A percentile compares a stretch with the other conserved stretches of the same genome.
Evolutionary conservation across 2,329 filamentous ascomycete genomes (phyloP).

Genomic region (Neofusicoccum cordaticola): DNA sequence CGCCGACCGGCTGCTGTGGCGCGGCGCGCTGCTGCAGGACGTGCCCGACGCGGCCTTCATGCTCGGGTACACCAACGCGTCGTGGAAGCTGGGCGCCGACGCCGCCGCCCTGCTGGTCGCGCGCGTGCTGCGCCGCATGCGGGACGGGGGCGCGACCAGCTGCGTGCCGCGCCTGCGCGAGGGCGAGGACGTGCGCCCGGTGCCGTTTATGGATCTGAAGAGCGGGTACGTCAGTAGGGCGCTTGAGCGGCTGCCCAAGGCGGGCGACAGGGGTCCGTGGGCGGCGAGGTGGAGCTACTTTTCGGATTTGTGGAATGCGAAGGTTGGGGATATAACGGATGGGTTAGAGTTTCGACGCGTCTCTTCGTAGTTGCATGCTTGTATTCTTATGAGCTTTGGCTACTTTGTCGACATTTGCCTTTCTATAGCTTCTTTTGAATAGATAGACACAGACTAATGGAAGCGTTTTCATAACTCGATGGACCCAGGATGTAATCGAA

Average conservation of each 20-base stretch:
- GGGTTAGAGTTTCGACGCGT: slow-evolving; percentile 32
- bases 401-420: too few relatives aligned
- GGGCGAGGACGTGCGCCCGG: background rate
- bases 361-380: too few relatives aligned
- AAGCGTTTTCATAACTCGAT: too few relatives aligned
- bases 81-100: slow-evolving; percentile 64
- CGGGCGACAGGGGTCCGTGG: slow-evolving; percentile 45
- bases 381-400: too few relatives aligned
- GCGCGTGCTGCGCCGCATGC: slow-evolving; percentile 53
- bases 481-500: too few relatives aligned
- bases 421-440: too few relatives aligned
- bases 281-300: slow-evolving; percentile 43
- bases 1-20: slow-evolving; percentile 57
- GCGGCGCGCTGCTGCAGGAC: slow-evolving; percentile 59
- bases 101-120: slow-evolving; percentile 49
- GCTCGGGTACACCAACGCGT: slow-evolving; percentile 59
- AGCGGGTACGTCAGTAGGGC: slow-evolving; percentile 46
- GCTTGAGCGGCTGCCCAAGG: slow-evolving; percentile 45
- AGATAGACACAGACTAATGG: too few relatives aligned
- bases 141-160: background rate
- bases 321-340: slow-evolving; percentile 41
- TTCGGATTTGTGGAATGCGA: slow-evolving; percentile 42
- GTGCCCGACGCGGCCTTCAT: slow-evolving; percentile 60
- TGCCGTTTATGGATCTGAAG: slow-evolving; percentile 31
- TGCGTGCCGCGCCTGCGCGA: background rate